A percentile compares a stretch with the other conserved stretches of the same genome.
These are phyloP conservation scores for Scleroderma citrinum DNA, from an alignment of 768 basidiomycete genomes.

Conservation along the genomic window DNA sequence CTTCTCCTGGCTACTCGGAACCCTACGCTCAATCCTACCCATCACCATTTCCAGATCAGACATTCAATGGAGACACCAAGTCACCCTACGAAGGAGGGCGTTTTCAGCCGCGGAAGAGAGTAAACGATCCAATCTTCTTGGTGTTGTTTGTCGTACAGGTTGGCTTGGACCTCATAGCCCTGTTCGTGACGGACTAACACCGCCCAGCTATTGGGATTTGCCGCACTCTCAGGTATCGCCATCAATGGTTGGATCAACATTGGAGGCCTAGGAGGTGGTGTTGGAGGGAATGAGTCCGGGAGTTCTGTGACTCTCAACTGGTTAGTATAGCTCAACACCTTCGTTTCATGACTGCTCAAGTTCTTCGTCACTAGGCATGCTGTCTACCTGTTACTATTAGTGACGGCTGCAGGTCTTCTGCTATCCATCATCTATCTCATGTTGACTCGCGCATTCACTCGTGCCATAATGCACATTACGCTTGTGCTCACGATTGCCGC, in stretches of 20 bases:
- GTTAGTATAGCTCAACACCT: slow-evolving; percentile 29
- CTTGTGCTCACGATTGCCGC: slow-evolving; percentile 55
- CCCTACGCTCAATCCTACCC: slow-evolving; percentile 23
- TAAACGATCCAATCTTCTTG: slow-evolving; percentile 71
- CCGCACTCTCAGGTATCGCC: slow-evolving; percentile 58
- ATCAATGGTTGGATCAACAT: slow-evolving; percentile 55
- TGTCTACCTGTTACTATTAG: slow-evolving; percentile 68
- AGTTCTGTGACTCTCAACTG: slow-evolving; percentile 58
- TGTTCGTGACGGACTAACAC: neutral
- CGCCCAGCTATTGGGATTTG: slow-evolving; percentile 59
- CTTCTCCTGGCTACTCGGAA: slow-evolving; percentile 17
- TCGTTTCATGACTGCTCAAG: neutral
- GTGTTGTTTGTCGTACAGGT: slow-evolving; percentile 71
- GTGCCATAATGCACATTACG: slow-evolving; percentile 71
- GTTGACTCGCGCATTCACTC: slow-evolving; percentile 68
- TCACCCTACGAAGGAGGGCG: slow-evolving; percentile 55
- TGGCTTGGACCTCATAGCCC: slow-evolving; percentile 1
- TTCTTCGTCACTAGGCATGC: slow-evolving; percentile 45
- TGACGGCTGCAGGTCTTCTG: slow-evolving; percentile 61
- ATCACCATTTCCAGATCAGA: slow-evolving; percentile 18
- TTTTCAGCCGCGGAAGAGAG: slow-evolving; percentile 59
- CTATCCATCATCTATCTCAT: slow-evolving; percentile 64
- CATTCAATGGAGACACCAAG: slow-evolving; percentile 34
- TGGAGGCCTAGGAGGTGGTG: slow-evolving; percentile 68
- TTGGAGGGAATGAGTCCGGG: slow-evolving; percentile 51